Evolutionary conservation across 2,329 filamentous ascomycete genomes (phyloP), one percentile per base, ranked within the genome.

Genomic region (Cryphonectria japonica): DNA sequence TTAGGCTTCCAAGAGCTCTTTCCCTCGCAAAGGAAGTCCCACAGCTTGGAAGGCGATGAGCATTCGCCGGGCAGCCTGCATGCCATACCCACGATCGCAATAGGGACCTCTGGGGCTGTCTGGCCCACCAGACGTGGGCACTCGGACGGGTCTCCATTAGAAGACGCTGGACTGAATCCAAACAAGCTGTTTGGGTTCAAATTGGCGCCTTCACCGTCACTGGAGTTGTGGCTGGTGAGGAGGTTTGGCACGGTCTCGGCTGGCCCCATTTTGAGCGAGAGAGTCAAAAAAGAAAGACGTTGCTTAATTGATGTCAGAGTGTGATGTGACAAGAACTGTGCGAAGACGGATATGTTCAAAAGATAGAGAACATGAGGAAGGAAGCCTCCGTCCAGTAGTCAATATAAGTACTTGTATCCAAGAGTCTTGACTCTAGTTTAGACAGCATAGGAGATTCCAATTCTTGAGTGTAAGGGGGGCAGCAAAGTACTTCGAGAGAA

Each of bases 41-140:
- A 85, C 67, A 85, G 81, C 73, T 84, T 81, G 5, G 80, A 80
- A 7, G 81, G 78, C 13, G 77, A 82, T 11, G 80, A 77, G 29
- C 83, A 80, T 62, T 80, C 80, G 8, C 84, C 83, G 0, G 84
- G 82, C 67, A 85, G 78, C 34, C 83, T 83, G 73, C 83, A 85
- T 6, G 82, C 80, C 79, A 85, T 84, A 73, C 84, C 84, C 32
- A 85, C 78, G 32, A 85, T 82, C 75, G 83, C 83, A 57, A 85
- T 80, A 63, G 83, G 83, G 73, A 81, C 78, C 8, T 52, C 50
- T 26, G 22, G 50, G n/a, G 7, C 8, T 26, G 9, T 52, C 9
- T 52, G 50, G 8, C 8, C n/a, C 7, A 52, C n/a, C 50, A 52
- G 50, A 7, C 50, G 50, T 26, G 50, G 50, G 50, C 50, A 52